Percentiles rank a stretch among this genome's conserved stretches.
phyloP scores from a whole-genome alignment of 306 rosid genomes.

The Cotoneaster glaucophyllus region DNA sequence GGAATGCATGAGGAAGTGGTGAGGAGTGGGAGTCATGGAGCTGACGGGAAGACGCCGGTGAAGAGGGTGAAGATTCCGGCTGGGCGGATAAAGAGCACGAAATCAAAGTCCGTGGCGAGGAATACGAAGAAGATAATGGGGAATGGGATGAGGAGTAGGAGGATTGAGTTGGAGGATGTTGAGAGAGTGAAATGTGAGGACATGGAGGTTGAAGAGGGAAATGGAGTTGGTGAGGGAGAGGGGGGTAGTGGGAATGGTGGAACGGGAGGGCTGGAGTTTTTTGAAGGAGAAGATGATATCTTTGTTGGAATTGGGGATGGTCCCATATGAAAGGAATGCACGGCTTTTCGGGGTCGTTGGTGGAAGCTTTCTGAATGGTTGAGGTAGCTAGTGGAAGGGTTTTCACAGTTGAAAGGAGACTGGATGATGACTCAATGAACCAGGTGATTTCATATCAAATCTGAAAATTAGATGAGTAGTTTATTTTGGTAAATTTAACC shows the following conservation, averaged over 20 bases:
- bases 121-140: slow-evolving; percentile 15
- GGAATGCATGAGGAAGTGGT: neutral
- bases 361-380: neutral
- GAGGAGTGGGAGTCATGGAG: neutral
- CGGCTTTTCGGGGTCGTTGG: neutral
- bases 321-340: slow-evolving; percentile 9
- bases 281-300: slow-evolving; percentile 38
- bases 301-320: slow-evolving; percentile 23
- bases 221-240: neutral
- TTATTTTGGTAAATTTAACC: neutral
- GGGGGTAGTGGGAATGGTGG: neutral
- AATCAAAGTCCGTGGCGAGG: slow-evolving; percentile 36
- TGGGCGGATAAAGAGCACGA: slow-evolving; percentile 26
- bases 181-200: neutral
- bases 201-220: slow-evolving; percentile 3
- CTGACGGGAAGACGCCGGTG: neutral
- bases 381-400: neutral
- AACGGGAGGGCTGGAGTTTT: slow-evolving; percentile 34
- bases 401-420: neutral
- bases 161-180: neutral
- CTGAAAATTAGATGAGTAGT: neutral
- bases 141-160: slow-evolving; percentile 22
- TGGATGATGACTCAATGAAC: neutral
- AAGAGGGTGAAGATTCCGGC: slow-evolving; percentile 12
- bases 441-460: neutral